phyloP scores from a whole-genome alignment of 371 early-diverging fungal genomes.

The Mucor sp. region DNA sequence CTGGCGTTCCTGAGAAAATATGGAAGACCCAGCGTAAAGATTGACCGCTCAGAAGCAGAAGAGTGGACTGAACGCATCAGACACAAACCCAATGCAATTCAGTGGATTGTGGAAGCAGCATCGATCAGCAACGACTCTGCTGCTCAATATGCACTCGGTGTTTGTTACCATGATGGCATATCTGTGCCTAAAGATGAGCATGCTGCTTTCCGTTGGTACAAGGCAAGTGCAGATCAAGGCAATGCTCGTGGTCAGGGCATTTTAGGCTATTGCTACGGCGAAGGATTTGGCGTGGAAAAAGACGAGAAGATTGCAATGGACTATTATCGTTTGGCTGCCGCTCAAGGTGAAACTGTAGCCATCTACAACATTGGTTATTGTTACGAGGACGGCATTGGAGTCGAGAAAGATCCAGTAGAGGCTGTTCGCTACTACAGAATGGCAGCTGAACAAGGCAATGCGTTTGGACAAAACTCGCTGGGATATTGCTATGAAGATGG shows the following conservation, averaged over 20 bases:
- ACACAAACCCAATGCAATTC: conserved; percentile 37
- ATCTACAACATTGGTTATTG: conserved; percentile 85
- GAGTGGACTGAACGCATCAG: conserved; percentile 45
- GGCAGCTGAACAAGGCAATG: conserved; percentile 76
- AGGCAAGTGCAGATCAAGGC: conserved; percentile 56
- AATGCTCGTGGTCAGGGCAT: conserved; percentile 70
- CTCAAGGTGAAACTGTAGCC: conserved; percentile 67
- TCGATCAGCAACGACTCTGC: conserved; percentile 35
- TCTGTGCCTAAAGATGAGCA: conserved; percentile 51
- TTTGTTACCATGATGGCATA: conserved; percentile 71
- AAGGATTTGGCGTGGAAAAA: conserved; percentile 77
- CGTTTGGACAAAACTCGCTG: conserved; percentile 77
- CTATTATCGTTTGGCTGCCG: conserved; percentile 71
- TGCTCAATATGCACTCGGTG: conserved; percentile 59
- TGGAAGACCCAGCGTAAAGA: conserved; percentile 70
- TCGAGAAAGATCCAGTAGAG: conserved; percentile 59
- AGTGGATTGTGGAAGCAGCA: conserved; percentile 66
- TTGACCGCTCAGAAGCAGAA: conserved; percentile 69
- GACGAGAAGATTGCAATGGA: conserved; percentile 67
- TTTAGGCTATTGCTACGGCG: conserved; percentile 74
- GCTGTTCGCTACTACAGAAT: conserved; percentile 76
- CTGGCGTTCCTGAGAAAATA: conserved; percentile 70
- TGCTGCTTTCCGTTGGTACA: conserved; percentile 63
- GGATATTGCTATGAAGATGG: conserved; percentile 83
- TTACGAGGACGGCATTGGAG: conserved; percentile 83